phyloP scores from a whole-genome alignment of 2,329 filamentous ascomycete genomes.

The Monosporascus sp. region DNA sequence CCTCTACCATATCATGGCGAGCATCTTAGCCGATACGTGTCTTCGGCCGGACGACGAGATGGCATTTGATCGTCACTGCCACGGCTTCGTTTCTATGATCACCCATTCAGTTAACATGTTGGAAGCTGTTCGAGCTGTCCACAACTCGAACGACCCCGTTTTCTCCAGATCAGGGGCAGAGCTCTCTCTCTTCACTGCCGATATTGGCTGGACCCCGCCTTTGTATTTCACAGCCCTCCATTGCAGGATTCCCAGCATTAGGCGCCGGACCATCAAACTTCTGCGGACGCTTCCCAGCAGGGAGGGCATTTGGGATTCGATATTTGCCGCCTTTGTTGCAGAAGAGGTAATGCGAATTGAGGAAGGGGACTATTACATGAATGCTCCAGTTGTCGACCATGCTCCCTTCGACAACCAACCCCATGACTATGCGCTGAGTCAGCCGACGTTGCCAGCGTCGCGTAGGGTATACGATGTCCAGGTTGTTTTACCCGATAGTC shows the following conservation, averaged over 20 bases:
- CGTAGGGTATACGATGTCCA: too few relatives aligned
- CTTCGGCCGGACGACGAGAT: slow-evolving; percentile 26
- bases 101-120: slow-evolving; percentile 10
- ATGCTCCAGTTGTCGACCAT: too few relatives aligned
- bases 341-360: slow-evolving; percentile 34
- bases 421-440: too few relatives aligned
- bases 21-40: slow-evolving; percentile 35
- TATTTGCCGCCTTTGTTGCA: slow-evolving; percentile 25
- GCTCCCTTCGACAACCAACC: too few relatives aligned
- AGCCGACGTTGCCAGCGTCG: too few relatives aligned
- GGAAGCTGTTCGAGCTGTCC: not conserved
- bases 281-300: slow-evolving; percentile 9
- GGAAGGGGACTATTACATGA: slow-evolving; percentile 22
- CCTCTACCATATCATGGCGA: slow-evolving; percentile 36
- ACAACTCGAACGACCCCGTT: slow-evolving; percentile 1
- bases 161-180: slow-evolving; percentile 7
- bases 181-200: slow-evolving; percentile 30
- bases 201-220: slow-evolving; percentile 40
- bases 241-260: slow-evolving; percentile 37
- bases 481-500: too few relatives aligned
- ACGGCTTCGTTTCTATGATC: slow-evolving; percentile 29
- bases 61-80: slow-evolving; percentile 31
- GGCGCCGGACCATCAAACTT: slow-evolving; percentile 25
- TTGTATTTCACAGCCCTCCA: slow-evolving; percentile 43
- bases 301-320: slow-evolving; percentile 39